Percentiles rank a stretch among this genome's conserved stretches.
These are phyloP conservation scores for Cicer bijugum DNA, from an alignment of 306 rosid species.

Conservation along the genomic window DNA sequence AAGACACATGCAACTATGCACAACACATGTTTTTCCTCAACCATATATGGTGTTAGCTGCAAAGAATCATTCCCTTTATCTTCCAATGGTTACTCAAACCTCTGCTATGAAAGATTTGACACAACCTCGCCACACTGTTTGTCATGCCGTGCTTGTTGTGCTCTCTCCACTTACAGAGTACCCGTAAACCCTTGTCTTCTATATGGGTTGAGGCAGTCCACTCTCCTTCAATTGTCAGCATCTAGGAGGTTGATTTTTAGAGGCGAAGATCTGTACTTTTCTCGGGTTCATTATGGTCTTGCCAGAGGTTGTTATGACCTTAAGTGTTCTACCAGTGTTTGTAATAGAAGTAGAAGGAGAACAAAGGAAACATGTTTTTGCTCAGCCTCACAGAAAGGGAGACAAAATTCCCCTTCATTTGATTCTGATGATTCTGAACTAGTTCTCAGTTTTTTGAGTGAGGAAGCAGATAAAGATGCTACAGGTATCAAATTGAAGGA, in stretches of 20 bases:
- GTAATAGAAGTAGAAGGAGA: constrained; percentile 54
- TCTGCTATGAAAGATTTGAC: constrained; percentile 59
- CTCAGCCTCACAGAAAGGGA: constrained; percentile 48
- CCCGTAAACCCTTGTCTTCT: constrained; percentile 52
- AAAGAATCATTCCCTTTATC: constrained; percentile 60
- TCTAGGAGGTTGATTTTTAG: constrained; percentile 73
- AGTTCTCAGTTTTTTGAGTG: constrained; percentile 77
- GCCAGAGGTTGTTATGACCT: constrained; percentile 52
- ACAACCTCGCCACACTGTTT: constrained; percentile 52
- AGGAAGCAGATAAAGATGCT: constrained; percentile 57
- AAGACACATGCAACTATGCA: constrained; percentile 50
- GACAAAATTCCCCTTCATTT: constrained; percentile 44
- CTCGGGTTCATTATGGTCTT: constrained; percentile 53
- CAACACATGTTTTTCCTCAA: constrained; percentile 63
- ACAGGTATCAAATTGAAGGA: constrained; percentile 48
- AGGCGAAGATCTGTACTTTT: constrained; percentile 50
- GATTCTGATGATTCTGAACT: constrained; percentile 60
- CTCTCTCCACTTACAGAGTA: constrained; percentile 54
- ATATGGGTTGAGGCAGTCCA: constrained; percentile 80
- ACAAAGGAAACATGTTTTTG: constrained; percentile 48
- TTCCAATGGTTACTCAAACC: constrained; percentile 64
- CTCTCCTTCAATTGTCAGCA: constrained; percentile 73
- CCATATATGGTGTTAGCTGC: constrained; percentile 59
- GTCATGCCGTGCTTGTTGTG: constrained; percentile 59
- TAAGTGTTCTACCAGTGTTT: constrained; percentile 47